Percentiles rank a stretch among this genome's conserved stretches.
Conservation (phyloP, 805 yeast species). For the Yarrowia sp. region DNA sequence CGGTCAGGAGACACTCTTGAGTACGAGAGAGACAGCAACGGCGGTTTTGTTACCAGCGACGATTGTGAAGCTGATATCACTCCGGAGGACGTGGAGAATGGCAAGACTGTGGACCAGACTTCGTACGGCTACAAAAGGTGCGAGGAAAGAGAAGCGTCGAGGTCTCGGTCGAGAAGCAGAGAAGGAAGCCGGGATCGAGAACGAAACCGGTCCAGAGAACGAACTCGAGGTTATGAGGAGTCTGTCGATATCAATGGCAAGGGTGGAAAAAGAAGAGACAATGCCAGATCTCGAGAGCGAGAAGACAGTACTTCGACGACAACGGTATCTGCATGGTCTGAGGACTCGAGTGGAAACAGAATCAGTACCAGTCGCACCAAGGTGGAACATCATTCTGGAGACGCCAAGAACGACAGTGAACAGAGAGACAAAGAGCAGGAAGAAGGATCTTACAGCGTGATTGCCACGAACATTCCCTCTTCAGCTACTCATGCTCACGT, state of each 20-base stretch:
- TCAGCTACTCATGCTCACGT: not conserved
- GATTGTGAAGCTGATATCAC: not conserved
- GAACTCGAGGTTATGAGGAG: not conserved
- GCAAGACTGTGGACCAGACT: not conserved
- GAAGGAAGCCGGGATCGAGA: not conserved
- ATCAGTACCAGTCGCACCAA: not conserved
- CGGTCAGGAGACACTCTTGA: not conserved
- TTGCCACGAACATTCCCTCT: not conserved
- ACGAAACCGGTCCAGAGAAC: not conserved
- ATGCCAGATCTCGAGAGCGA: not conserved
- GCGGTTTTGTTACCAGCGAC: not conserved
- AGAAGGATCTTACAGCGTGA: not conserved
- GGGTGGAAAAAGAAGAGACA: not conserved
- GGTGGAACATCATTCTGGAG: not conserved
- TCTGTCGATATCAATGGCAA: not conserved
- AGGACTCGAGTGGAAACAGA: not conserved
- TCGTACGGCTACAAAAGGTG: conserved; percentile 6
- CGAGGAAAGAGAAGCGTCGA: conserved; percentile 2
- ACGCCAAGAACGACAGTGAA: not conserved
- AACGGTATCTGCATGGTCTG: not conserved
- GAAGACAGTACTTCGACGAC: not conserved
- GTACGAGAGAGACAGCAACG: not conserved
- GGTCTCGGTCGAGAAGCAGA: conserved; percentile 1
- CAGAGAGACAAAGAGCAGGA: not conserved
- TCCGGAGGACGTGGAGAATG: not conserved